Base-by-base conservation (phyloP, 352 stramenopile genomes). In the Phytophthora europaea region DNA sequence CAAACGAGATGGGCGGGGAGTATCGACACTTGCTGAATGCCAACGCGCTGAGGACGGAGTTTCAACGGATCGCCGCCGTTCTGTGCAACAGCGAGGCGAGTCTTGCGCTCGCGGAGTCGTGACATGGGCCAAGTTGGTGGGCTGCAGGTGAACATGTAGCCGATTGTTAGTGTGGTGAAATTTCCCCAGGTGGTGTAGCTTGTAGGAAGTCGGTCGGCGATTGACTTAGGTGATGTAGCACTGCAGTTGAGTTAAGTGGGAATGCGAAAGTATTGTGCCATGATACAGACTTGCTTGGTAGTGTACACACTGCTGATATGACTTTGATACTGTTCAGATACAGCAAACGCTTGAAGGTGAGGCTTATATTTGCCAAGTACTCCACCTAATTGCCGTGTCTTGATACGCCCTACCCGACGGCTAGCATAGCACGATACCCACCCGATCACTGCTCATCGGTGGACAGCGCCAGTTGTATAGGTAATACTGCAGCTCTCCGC, bases 391-490 rank as follows among this genome's bases (percentile, higher is more conserved):
- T 31, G 28, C 6, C 28, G 28, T 23, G 10, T 22, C 20, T 20
- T 23, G 22, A 18, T 31, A 48, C n/a, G 5, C 12, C 50, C n/a
- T 36, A n/a, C 20, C 23, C 13, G 10, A 15, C 36, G 15, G 31
- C 48, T 79, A 88, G 58, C 80, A 82, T 2, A 90, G 70, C 60
- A 94, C 83, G 51, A 92, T 76, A 36, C 84, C 87, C 16, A 94
- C 79, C 15, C 81, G 73, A 57, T 84, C 76, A 56, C 74, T 73
- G 10, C 55, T 51, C 83, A 94, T 92, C 53, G 72, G 73, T n/a
- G 83, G 79, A 64, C 86, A 93, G n/a, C 83, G 79, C 86, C 86
- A 93, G 66, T 93, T 93, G 80, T 87, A 93, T 34, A 93, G 66
- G 60, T 93, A 93, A 74, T 93, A 93, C 70, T 91, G 86, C 22